phyloP scores from a whole-genome alignment of 371 early-diverging fungal species.

The Circinella minor region DNA sequence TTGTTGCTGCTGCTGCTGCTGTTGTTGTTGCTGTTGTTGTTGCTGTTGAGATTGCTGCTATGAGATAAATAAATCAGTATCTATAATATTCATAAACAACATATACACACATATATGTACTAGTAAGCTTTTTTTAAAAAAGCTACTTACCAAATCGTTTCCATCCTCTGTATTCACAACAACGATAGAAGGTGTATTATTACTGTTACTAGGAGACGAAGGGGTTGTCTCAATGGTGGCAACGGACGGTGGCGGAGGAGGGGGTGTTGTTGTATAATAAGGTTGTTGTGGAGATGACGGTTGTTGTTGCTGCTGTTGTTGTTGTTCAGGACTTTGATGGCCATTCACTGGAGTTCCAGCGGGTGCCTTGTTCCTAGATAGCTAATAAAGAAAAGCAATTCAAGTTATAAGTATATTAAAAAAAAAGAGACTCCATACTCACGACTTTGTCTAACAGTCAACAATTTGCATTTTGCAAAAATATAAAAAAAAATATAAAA shows the following conservation, averaged over 20 bases:
- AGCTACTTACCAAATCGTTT: constrained; percentile 3
- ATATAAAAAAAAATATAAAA: background rate
- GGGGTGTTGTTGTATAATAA: constrained; percentile 10
- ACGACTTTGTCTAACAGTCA: background rate
- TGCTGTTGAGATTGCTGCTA: background rate
- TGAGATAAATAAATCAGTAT: background rate
- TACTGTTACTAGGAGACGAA: background rate
- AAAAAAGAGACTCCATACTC: background rate
- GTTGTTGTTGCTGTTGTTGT: constrained; percentile 10
- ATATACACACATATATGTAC: background rate
- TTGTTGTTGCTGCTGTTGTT: constrained; percentile 1
- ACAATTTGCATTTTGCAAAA: background rate
- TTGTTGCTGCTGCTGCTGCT: constrained; percentile 7
- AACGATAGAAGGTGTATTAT: constrained; percentile 10
- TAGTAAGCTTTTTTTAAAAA: background rate
- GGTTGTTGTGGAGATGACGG: constrained; percentile 16
- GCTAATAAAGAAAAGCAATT: constrained; percentile 1
- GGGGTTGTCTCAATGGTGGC: background rate
- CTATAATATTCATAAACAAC: no score
- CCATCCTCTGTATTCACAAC: constrained; percentile 15
- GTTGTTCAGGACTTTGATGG: constrained; percentile 4
- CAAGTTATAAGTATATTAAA: background rate
- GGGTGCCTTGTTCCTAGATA: constrained; percentile 19
- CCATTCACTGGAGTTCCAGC: constrained; percentile 7
- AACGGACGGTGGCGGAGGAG: constrained; percentile 12